A percentile compares a stretch with the other conserved stretches of the same genome.
Conservation (phyloP, 768 basidiomycete genomes). For the Suillus brevipes region DNA sequence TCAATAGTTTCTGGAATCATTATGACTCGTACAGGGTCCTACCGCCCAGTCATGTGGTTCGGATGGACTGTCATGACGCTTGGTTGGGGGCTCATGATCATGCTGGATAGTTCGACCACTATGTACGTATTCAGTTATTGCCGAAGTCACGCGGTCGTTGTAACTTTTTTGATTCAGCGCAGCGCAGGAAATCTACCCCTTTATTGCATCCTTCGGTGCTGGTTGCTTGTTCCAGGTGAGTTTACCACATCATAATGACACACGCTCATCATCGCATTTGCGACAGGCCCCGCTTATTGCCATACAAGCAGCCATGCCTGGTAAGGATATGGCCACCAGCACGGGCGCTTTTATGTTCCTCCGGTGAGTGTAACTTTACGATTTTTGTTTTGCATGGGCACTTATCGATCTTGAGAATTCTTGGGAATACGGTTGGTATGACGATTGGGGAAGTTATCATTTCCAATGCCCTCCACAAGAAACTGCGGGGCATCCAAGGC, state of each 20-base stretch:
- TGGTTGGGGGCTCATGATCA: slow-evolving; percentile 39
- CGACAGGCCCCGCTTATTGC: slow-evolving; percentile 33
- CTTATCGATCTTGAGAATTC: slow-evolving; percentile 42
- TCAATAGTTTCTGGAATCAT: slow-evolving; percentile 27
- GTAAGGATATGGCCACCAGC: slow-evolving; percentile 43
- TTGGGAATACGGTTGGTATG: slow-evolving; percentile 77
- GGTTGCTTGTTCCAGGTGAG: slow-evolving; percentile 37
- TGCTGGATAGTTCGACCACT: slow-evolving; percentile 34
- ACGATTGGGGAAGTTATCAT: slow-evolving; percentile 73
- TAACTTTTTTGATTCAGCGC: slow-evolving; percentile 21
- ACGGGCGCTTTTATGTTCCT: slow-evolving; percentile 39
- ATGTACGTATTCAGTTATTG: slow-evolving; percentile 21
- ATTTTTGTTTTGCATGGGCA: background rate
- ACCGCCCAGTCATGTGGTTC: slow-evolving; percentile 35
- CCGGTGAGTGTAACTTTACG: slow-evolving; percentile 18
- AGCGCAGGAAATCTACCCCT: slow-evolving; percentile 32
- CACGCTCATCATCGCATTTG: background rate
- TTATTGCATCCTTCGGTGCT: slow-evolving; percentile 34
- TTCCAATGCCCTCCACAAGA: slow-evolving; percentile 44
- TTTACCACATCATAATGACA: background rate
- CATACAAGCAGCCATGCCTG: slow-evolving; percentile 48
- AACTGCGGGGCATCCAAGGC: slow-evolving; percentile 18
- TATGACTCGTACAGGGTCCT: slow-evolving; percentile 28
- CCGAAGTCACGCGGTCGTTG: background rate
- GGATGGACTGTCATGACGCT: slow-evolving; percentile 30